phyloP scores from a whole-genome alignment of 75 land plant genomes.

The Ceratopteris richardii region DNA sequence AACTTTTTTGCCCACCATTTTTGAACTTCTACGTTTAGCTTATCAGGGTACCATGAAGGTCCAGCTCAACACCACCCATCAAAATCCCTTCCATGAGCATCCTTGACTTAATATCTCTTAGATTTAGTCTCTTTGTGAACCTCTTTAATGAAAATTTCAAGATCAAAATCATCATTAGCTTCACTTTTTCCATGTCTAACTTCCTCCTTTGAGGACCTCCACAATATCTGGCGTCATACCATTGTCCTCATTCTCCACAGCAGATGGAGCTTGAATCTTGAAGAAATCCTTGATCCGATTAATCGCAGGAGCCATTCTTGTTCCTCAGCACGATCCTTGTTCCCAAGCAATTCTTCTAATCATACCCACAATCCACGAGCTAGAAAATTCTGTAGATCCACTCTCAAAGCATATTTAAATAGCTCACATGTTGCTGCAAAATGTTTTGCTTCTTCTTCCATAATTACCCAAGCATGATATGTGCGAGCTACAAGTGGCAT shows the following conservation, averaged over 20 bases:
- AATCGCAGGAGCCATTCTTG: slow-evolving; percentile 75
- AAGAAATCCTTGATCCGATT: slow-evolving; percentile 61
- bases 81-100: slow-evolving; percentile 65
- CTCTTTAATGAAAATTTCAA: slow-evolving; percentile 25
- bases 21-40: slow-evolving; percentile 86
- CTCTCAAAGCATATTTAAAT: slow-evolving; percentile 67
- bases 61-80: slow-evolving; percentile 99
- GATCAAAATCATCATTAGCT: slow-evolving; percentile 28
- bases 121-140: slow-evolving; percentile 83
- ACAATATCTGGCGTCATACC: neutral
- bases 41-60: slow-evolving; percentile 80
- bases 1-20: slow-evolving; percentile 95
- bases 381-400: slow-evolving; percentile 82
- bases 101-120: slow-evolving; percentile 88
- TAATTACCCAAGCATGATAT: slow-evolving; percentile 96
- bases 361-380: slow-evolving; percentile 98
- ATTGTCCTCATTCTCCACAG: slow-evolving; percentile 14
- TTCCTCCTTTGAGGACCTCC: slow-evolving; percentile 1
- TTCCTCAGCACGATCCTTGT: slow-evolving; percentile 85
- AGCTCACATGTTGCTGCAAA: slow-evolving; percentile 66
- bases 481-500: slow-evolving; percentile 81
- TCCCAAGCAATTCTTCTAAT: slow-evolving; percentile 79
- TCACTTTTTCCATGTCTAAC: slow-evolving; percentile 4
- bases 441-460: slow-evolving; percentile 77
- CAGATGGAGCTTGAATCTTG: slow-evolving; percentile 24